These are phyloP conservation scores for Craspedostauros australis DNA, from an alignment of 108 stramenopile species.

Conservation along the genomic window DNA sequence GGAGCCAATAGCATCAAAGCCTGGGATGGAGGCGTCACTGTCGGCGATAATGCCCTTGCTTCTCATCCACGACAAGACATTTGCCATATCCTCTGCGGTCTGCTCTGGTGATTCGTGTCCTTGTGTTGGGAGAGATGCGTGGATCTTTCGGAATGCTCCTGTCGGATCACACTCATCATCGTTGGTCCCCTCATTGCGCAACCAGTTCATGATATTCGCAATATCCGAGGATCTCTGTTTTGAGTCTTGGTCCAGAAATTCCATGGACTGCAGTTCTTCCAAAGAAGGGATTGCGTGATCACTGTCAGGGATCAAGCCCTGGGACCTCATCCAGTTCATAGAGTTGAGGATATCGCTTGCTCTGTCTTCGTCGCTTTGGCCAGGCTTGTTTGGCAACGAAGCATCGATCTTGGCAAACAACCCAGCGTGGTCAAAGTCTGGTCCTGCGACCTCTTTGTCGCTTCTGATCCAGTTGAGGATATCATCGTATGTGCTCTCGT, in stretches of 20 bases:
- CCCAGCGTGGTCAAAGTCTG: too few relatives aligned
- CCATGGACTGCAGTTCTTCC: not conserved
- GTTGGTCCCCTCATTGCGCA: slow-evolving; percentile 13
- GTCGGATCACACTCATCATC: slow-evolving; percentile 9
- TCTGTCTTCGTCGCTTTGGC: slow-evolving; percentile 12
- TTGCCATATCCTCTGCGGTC: slow-evolving; percentile 6
- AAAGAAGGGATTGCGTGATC: too few relatives aligned
- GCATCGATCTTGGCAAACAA: slow-evolving; percentile 15
- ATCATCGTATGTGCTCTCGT: too few relatives aligned
- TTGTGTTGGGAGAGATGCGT: slow-evolving; percentile 4
- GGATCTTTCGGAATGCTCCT: slow-evolving; percentile 22
- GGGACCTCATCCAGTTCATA: slow-evolving; percentile 1
- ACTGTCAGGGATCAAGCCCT: too few relatives aligned
- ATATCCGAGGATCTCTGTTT: slow-evolving; percentile 8
- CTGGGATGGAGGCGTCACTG: slow-evolving; percentile 4
- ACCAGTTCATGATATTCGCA: slow-evolving; percentile 22
- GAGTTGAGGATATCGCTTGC: slow-evolving; percentile 15
- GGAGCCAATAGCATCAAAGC: slow-evolving; percentile 1
- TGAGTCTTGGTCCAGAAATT: not conserved
- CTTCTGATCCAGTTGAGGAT: too few relatives aligned
- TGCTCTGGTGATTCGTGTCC: slow-evolving; percentile 15
- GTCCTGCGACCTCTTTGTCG: too few relatives aligned
- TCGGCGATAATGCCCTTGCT: not conserved
- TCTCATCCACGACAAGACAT: slow-evolving; percentile 20
- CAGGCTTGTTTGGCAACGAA: slow-evolving; percentile 9